Base-by-base conservation (phyloP, 2,329 filamentous ascomycete genomes). In the Cladosporium sp. region DNA sequence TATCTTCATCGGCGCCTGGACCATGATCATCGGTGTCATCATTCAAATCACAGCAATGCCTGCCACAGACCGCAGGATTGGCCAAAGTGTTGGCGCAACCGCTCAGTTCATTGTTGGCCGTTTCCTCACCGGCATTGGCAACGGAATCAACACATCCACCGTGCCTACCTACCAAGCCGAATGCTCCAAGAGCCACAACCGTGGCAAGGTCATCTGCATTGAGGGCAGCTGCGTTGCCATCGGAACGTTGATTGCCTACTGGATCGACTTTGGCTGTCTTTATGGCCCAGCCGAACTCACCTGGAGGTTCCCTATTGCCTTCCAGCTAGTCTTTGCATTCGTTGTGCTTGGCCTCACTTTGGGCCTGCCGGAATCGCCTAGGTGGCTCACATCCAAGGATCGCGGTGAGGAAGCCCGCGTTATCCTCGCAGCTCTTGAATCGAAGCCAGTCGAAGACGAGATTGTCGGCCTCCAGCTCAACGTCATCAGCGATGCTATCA, bases 81-180 rank as follows among this genome's bases (percentile, higher is more conserved):
- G 39, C 28, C 43, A 56, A 26, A 34, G n/a, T 14, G 73, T 75
- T 21, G 67, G 74, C 32, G 58, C 71, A 2, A 75, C 84, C 4
- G 71, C 80, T 5, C 58, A 63, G 16, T 75, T 85, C 58, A 81
- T 85, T 46, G 76, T 83, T 36, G 83, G 82, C 14, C 80, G 83
- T 64, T 70, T 85, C 25, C 73, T 85, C 16, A 80, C 81, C 21
- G 83, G 83, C 49, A 76, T 83, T 63, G 83, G 82, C n/a, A 83
- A 82, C 48, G 72, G 82, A n/a, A 75, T 83, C 73, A 83, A 83
- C 68, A 83, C 81, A 1, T 81, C 80, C 0, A 83, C 81, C 0
- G 80, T 83, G 23, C 81, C 81, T 11, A 82, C 78, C 23, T 83
- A 80, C 79, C 80, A 83, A 63, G 79, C 79, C 2, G 81, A 83